Percentiles rank a stretch among this genome's conserved stretches.
phyloP scores from a whole-genome alignment of 2,329 filamentous ascomycete genomes.

The Fusarium temperatum region DNA sequence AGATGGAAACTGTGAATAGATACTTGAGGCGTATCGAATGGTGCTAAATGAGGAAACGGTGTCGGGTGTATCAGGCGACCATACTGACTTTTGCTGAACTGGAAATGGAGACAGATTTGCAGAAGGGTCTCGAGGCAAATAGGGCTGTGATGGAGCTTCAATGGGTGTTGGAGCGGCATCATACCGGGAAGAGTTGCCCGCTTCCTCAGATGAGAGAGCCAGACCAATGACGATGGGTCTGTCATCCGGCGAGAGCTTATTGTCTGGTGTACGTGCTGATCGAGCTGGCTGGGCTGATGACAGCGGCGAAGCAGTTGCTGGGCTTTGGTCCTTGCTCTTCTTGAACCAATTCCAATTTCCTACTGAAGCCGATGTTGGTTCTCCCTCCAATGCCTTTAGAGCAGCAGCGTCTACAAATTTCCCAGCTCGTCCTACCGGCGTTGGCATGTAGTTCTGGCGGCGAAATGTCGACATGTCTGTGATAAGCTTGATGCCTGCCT shows the following conservation, averaged over 20 bases:
- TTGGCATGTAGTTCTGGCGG: slow-evolving; percentile 51
- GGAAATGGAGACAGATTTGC: slow-evolving; percentile 31
- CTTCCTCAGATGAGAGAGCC: slow-evolving; percentile 62
- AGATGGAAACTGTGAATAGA: slow-evolving; percentile 67
- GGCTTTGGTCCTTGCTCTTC: slow-evolving; percentile 48
- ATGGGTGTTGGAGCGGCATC: slow-evolving; percentile 49
- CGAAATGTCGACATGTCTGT: slow-evolving; percentile 71
- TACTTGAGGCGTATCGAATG: slow-evolving; percentile 62
- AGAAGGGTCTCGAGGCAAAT: slow-evolving; percentile 3
- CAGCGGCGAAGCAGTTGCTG: slow-evolving; percentile 41
- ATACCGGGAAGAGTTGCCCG: slow-evolving; percentile 53
- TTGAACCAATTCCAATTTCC: slow-evolving; percentile 67
- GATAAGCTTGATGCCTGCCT: slow-evolving; percentile 72
- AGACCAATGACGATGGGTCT: slow-evolving; percentile 80
- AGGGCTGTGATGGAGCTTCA: slow-evolving; percentile 18
- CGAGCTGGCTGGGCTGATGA: slow-evolving; percentile 35
- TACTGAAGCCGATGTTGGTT: slow-evolving; percentile 62
- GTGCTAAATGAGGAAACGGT: slow-evolving; percentile 54
- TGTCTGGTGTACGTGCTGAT: slow-evolving; percentile 40
- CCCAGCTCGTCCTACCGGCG: slow-evolving; percentile 44
- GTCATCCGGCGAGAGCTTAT: slow-evolving; percentile 72
- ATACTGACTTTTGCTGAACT: slow-evolving; percentile 58
- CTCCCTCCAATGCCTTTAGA: slow-evolving; percentile 67
- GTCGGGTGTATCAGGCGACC: slow-evolving; percentile 70
- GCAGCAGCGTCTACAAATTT: slow-evolving; percentile 69